Percentiles rank a stretch among this genome's conserved stretches.
Evolutionary conservation across 2,329 filamentous ascomycete genomes (phyloP).

Genomic region (Pseudocercospora musae): DNA sequence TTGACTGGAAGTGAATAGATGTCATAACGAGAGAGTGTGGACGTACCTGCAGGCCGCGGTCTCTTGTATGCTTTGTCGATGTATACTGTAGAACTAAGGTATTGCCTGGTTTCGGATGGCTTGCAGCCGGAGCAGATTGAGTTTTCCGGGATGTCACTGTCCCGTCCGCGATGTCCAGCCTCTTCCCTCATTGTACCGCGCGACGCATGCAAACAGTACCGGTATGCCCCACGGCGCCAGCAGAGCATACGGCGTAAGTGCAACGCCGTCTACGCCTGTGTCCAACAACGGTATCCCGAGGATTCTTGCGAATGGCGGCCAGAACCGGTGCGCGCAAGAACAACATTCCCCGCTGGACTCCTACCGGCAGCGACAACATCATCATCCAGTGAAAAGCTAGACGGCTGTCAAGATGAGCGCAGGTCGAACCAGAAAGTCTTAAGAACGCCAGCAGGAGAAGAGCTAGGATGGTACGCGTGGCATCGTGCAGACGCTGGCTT

Average conservation of each 20-base stretch:
- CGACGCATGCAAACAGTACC: background rate
- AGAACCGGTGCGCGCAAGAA: background rate
- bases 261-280: background rate
- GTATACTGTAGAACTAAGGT: too few relatives aligned
- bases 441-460: background rate
- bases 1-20: background rate
- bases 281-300: background rate
- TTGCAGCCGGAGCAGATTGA: background rate
- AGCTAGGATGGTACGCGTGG: background rate
- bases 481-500: background rate
- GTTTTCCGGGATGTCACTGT: background rate
- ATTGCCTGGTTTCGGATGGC: background rate
- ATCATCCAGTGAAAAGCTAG: background rate
- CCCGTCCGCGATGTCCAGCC: background rate
- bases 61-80: background rate
- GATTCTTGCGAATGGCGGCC: background rate
- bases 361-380: background rate
- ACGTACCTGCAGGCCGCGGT: background rate
- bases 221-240: background rate
- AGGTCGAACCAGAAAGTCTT: background rate
- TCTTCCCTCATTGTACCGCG: background rate
- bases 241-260: background rate
- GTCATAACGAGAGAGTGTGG: background rate
- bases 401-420: background rate
- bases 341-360: background rate